A percentile compares a stretch with the other conserved stretches of the same genome.
phyloP scores from a whole-genome alignment of 2,329 filamentous ascomycete species.

The Cryphonectria japonica region DNA sequence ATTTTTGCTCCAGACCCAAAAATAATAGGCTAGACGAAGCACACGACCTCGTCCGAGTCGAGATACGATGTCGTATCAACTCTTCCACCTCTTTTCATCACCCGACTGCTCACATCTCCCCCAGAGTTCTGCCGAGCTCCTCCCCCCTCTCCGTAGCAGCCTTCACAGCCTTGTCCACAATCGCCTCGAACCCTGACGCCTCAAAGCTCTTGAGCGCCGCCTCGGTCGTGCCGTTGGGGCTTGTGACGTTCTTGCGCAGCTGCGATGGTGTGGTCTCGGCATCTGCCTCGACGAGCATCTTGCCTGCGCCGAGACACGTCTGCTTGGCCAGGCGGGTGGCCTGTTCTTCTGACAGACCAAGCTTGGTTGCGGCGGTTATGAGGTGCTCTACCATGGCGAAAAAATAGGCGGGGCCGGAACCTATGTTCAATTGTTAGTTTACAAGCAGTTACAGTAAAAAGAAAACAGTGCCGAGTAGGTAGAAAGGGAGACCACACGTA shows the following conservation, averaged over 20 bases:
- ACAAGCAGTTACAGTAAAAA: not conserved
- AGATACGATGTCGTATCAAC: not conserved
- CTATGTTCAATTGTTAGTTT: conserved; percentile 35
- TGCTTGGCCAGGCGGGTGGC: conserved; percentile 54
- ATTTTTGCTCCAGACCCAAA: not conserved
- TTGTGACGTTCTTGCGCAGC: conserved; percentile 55
- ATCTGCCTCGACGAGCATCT: conserved; percentile 53
- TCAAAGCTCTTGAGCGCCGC: conserved; percentile 55
- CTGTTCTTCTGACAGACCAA: conserved; percentile 52
- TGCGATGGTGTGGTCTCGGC: conserved; percentile 50
- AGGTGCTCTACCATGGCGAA: conserved; percentile 58
- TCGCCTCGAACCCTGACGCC: conserved; percentile 45
- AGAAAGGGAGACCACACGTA: conserved; percentile 33
- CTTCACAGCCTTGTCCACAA: conserved; percentile 51
- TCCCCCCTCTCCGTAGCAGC: conserved; percentile 48
- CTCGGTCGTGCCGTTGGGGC: conserved; percentile 56
- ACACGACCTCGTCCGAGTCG: not conserved
- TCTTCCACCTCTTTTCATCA: too few relatives aligned
- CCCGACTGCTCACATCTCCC: conserved; percentile 11
- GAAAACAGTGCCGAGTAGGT: not conserved
- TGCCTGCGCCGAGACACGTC: conserved; percentile 55
- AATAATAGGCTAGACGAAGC: not conserved
- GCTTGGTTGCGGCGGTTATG: conserved; percentile 46
- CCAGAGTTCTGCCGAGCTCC: conserved; percentile 43
- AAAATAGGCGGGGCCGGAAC: conserved; percentile 57